Evolutionary conservation across 495 filamentous ascomycete genomes (phyloP).

Genomic region (Pseudoneurospora amorphoporcata): DNA sequence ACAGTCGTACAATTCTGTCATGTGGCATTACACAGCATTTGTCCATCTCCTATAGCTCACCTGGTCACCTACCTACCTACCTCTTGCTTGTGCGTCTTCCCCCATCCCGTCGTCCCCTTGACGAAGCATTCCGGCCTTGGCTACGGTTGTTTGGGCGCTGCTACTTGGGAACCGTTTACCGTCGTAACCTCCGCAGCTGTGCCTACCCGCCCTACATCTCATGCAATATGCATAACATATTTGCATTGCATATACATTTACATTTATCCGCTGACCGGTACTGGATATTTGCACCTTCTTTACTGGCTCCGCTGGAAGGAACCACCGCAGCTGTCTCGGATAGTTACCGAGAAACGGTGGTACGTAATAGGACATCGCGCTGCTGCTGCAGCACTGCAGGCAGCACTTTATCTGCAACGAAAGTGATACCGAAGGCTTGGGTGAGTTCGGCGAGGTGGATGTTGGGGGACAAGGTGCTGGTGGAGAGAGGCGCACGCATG

Average conservation of each 20-base stretch:
- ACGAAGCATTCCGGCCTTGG: neutral
- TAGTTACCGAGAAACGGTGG: neutral
- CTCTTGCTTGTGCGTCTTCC: neutral
- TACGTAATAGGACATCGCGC: neutral
- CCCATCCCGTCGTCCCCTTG: neutral
- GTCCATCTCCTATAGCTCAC: neutral
- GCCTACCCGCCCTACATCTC: neutral
- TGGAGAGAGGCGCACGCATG: neutral
- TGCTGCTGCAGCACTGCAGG: neutral
- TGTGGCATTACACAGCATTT: neutral
- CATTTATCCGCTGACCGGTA: too few relatives aligned
- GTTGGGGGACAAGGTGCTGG: too few relatives aligned
- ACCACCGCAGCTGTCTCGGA: neutral
- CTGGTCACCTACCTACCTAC: neutral
- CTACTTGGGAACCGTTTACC: neutral
- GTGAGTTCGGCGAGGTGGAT: neutral
- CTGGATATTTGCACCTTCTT: neutral
- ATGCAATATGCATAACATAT: neutral
- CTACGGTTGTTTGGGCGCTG: neutral
- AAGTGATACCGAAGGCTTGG: neutral
- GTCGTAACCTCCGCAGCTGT: neutral
- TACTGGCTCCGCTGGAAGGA: neutral
- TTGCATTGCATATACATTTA: neutral
- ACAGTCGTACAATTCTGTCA: neutral
- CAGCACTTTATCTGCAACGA: neutral